Evolutionary conservation across 2,329 filamentous ascomycete genomes (phyloP), one percentile per base, ranked within the genome.

Genomic region (Allantophomopsis cytisporea): DNA sequence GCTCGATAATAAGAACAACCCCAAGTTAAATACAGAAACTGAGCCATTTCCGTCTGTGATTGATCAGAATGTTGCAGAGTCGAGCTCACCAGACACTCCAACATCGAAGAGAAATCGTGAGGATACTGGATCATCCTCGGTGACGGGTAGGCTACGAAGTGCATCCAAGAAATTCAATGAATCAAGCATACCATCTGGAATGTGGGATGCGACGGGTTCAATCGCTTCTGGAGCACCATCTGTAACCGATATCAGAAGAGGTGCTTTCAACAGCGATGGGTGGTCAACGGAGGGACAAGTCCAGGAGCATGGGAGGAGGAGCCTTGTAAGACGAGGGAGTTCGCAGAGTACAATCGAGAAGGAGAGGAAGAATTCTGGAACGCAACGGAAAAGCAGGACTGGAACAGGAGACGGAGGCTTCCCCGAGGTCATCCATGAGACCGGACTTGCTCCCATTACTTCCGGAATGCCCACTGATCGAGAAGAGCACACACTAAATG

Each of bases 131-230:
- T 37, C 40, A 7, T 54, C 51, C n/a, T 46, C 47, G 6, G 18
- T 18, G 13, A 13, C 37, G 51, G 23, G 31, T 43, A 41, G 45
- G 39, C 15, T 56, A 15, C 51, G 54, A 31, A 49, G 47, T 37
- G 54, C 47, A 12, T 55, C 53, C 2, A 49, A 50, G 38, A 49
- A 45, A 5, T 70, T 72, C 43, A 58, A 61, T 40, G 59, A 65
- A 36, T 70, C 68, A 5, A 61, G 59, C 11, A 56, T 64, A 10
- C 68, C 65, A 2, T 58, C 57, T 36, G 66, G 66, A 10, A 68
- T 71, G 48, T 60, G 63, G 43, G 61, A 66, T 12, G 66, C 65
- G 13, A 66, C 65, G 0, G 61, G 65, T 31, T 57, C 60, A 28
- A 60, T 69, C 39, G 62, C 48, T n/a, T 49, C 52, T 3, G 42